Conservation (phyloP, 2,329 filamentous ascomycete genomes). For the Curvularia sp. region DNA sequence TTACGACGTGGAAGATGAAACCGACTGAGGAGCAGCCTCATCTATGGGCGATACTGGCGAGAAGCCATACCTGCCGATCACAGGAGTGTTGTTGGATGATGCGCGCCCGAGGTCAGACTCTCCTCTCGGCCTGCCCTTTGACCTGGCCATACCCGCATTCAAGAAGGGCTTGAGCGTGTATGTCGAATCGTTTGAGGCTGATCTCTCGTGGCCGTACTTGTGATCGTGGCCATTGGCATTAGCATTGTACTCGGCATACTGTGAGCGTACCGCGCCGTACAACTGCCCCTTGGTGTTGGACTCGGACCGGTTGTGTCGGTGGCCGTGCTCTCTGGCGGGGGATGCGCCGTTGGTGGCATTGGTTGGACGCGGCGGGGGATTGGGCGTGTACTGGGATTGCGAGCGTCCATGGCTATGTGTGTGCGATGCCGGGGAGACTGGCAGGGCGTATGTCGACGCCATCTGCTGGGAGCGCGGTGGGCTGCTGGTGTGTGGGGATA, state of each 20-base stretch:
- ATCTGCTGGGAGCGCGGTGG: slow-evolving; percentile 40
- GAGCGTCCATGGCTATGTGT: slow-evolving; percentile 49
- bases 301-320: slow-evolving; percentile 43
- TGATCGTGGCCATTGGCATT: slow-evolving; percentile 34
- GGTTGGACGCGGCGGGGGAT: slow-evolving; percentile 33
- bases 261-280: slow-evolving; percentile 39
- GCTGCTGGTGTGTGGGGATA: slow-evolving; percentile 12
- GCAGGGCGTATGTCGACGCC: slow-evolving; percentile 57
- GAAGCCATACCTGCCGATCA: slow-evolving; percentile 38
- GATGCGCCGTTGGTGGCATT: slow-evolving; percentile 27
- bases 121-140: slow-evolving; percentile 51
- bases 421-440: slow-evolving; percentile 43
- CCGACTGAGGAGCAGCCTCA: slow-evolving; percentile 31
- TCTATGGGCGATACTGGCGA: slow-evolving; percentile 48
- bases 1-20: slow-evolving; percentile 26
- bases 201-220: slow-evolving; percentile 27
- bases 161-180: slow-evolving; percentile 42
- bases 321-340: slow-evolving; percentile 35
- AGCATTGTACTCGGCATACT: slow-evolving; percentile 34
- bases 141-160: slow-evolving; percentile 25
- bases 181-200: slow-evolving; percentile 39
- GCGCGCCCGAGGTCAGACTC: slow-evolving; percentile 56
- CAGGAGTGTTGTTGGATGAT: slow-evolving; percentile 29
- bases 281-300: slow-evolving; percentile 48
- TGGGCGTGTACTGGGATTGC: slow-evolving; percentile 47